phyloP scores from a whole-genome alignment of 768 basidiomycete species.

The Amanita thiersii region DNA sequence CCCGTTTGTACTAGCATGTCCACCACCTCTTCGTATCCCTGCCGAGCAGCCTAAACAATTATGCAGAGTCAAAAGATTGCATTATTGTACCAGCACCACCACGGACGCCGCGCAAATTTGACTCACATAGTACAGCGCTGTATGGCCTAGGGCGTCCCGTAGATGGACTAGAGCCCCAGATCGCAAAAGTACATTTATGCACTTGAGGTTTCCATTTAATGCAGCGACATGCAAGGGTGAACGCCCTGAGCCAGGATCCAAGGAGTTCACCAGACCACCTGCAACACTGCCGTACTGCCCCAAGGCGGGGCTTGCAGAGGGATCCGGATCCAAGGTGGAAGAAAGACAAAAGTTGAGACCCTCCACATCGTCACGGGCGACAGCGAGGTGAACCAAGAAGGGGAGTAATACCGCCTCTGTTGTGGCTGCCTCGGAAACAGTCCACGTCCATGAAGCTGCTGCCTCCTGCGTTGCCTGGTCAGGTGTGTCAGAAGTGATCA shows the following conservation, averaged over 20 bases:
- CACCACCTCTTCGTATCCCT: constrained; percentile 54
- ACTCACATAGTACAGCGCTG: constrained; percentile 74
- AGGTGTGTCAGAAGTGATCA: constrained; percentile 29
- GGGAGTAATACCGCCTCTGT: constrained; percentile 70
- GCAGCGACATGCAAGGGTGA: constrained; percentile 78
- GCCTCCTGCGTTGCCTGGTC: constrained; percentile 31
- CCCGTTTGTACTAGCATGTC: constrained; percentile 64
- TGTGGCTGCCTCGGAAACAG: constrained; percentile 63
- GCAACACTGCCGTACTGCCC: constrained; percentile 33
- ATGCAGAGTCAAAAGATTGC: too few relatives aligned
- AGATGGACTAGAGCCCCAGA: constrained; percentile 79
- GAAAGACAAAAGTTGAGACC: constrained; percentile 54
- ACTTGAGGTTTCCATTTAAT: constrained; percentile 48
- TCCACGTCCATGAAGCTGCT: constrained; percentile 70
- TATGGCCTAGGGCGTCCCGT: constrained; percentile 74
- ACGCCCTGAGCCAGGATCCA: constrained; percentile 62
- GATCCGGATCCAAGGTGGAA: constrained; percentile 18
- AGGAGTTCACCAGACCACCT: constrained; percentile 66
- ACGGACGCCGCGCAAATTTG: background rate
- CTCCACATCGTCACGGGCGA: constrained; percentile 59
- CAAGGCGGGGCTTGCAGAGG: constrained; percentile 13
- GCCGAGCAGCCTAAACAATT: constrained; percentile 57
- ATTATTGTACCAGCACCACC: too few relatives aligned
- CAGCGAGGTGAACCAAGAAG: constrained; percentile 73
- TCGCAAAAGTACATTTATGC: constrained; percentile 45